Evolutionary conservation across 345 rosid species (phyloP).

Genomic region (Dipteronia dyeriana): DNA sequence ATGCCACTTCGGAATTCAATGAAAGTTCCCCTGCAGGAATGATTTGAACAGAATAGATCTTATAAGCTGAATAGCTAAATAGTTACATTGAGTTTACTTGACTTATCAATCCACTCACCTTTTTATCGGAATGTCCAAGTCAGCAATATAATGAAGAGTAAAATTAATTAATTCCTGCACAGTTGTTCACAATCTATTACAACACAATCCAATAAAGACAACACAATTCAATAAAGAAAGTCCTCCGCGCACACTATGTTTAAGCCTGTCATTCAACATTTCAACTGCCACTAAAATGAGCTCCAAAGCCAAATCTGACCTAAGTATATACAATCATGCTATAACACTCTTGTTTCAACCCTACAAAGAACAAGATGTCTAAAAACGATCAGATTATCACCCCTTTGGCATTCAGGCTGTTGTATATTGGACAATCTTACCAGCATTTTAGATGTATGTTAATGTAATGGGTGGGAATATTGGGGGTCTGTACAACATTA

Average conservation of each 20-base stretch:
- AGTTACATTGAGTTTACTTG: slow-evolving; percentile 5
- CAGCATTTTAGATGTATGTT: not conserved
- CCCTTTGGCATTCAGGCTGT: not conserved
- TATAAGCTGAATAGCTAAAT: slow-evolving; percentile 10
- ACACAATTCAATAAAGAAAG: slow-evolving; percentile 2
- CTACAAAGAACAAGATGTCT: not conserved
- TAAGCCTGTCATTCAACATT: not conserved
- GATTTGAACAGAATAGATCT: slow-evolving; percentile 11
- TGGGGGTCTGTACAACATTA: not conserved
- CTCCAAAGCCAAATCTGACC: not conserved
- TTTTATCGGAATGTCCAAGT: slow-evolving; percentile 96
- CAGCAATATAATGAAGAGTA: slow-evolving; percentile 85
- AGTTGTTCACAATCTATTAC: slow-evolving; percentile 22
- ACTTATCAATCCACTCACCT: slow-evolving; percentile 44
- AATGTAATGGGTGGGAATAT: not conserved
- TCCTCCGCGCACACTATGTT: not conserved
- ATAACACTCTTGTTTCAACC: not conserved
- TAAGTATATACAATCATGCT: not conserved
- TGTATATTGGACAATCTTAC: not conserved
- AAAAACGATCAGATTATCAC: not conserved
- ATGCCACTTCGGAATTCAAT: slow-evolving; percentile 97
- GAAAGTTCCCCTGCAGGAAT: slow-evolving; percentile 77
- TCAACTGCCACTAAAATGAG: not conserved
- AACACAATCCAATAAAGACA: slow-evolving; percentile 8
- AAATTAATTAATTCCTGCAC: slow-evolving; percentile 89